Conservation (phyloP, 177 flowering plant species). For the Vitis hybrid region DNA sequence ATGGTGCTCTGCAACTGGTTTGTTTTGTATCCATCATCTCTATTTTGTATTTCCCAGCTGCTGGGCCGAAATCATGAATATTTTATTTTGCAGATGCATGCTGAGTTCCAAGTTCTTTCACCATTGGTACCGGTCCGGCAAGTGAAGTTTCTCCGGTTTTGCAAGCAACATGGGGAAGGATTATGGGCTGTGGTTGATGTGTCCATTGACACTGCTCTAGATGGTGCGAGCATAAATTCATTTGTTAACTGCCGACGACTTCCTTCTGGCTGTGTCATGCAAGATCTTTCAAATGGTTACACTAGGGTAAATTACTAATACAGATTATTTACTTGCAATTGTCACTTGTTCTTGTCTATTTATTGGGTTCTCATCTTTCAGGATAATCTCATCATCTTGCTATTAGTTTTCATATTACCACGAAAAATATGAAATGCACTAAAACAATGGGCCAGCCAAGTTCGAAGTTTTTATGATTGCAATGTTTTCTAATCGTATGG, state of each 20-base stretch:
- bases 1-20: constrained; percentile 56
- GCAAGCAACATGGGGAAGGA: constrained; percentile 57
- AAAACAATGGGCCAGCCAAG: too few species aligned
- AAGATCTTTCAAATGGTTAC: constrained; percentile 51
- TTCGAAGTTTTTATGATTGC: too few species aligned
- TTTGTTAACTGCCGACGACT: constrained; percentile 45
- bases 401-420: too few species aligned
- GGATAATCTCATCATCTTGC: not conserved
- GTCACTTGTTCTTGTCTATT: not conserved
- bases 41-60: not conserved
- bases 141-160: constrained; percentile 53
- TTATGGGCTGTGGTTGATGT: constrained; percentile 58
- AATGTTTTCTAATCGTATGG: too few species aligned
- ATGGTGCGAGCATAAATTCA: constrained; percentile 8
- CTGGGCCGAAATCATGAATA: not conserved
- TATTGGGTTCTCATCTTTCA: not conserved
- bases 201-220: constrained; percentile 33
- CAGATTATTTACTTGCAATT: not conserved
- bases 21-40: not conserved
- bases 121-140: constrained; percentile 54
- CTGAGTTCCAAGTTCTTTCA: constrained; percentile 57
- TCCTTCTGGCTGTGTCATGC: constrained; percentile 65
- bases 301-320: constrained; percentile 41
- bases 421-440: too few species aligned
- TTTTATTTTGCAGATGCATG: constrained; percentile 44